phyloP scores from a whole-genome alignment of 169 alveolate genomes.

The Eimeria sp. region DNA sequence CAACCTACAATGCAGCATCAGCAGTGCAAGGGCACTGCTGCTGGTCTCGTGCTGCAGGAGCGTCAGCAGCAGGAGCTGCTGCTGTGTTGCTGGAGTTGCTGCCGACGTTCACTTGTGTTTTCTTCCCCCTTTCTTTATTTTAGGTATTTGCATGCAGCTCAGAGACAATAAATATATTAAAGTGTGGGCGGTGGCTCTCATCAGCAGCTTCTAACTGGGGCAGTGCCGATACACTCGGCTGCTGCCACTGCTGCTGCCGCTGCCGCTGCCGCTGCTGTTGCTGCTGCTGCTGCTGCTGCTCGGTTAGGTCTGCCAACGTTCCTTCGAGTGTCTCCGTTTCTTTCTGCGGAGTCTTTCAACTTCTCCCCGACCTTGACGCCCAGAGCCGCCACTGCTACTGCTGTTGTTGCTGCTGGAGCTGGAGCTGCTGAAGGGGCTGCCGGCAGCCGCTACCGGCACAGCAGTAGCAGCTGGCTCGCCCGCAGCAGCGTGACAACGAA shows the following conservation, averaged over 20 bases:
- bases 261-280: conserved; percentile 15
- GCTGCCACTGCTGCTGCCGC: conserved; percentile 29
- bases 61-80: conserved; percentile 5
- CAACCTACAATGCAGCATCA: not conserved
- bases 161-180: conserved; percentile 16
- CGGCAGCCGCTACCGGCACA: conserved; percentile 10
- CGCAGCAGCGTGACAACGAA: not conserved
- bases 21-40: not conserved
- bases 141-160: not conserved
- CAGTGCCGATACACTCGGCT: conserved; percentile 44
- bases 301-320: not conserved
- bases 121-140: not conserved
- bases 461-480: not conserved
- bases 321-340: not conserved
- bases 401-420: conserved; percentile 20
- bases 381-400: not conserved
- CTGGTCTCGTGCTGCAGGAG: conserved; percentile 22
- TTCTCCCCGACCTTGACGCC: not conserved
- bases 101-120: not conserved
- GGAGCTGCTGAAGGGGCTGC: conserved; percentile 6
- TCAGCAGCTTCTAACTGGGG: not conserved
- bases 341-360: not conserved
- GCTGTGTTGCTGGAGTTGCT: conserved; percentile 52
- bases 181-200: not conserved
- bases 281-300: conserved; percentile 1